A percentile compares a stretch with the other conserved stretches of the same genome.
Evolutionary conservation across 1,284 basidiomycete species (phyloP).

Genomic region (Hortiboletus rubellus): DNA sequence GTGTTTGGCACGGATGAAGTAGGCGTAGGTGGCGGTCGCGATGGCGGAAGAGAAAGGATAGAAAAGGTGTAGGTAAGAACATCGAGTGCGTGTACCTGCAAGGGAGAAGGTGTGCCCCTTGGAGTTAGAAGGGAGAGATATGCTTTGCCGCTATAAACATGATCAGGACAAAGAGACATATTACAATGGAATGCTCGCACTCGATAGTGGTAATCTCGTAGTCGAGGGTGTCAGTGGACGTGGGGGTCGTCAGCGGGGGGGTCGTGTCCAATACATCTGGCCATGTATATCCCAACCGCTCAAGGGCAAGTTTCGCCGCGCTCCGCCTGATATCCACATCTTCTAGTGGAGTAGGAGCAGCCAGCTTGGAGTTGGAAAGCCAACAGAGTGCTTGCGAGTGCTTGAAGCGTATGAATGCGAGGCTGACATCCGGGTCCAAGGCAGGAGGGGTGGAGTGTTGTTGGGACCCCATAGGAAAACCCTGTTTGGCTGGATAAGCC

Average conservation of each 20-base stretch:
- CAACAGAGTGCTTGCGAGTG: constrained; percentile 50
- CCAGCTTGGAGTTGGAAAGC: constrained; percentile 34
- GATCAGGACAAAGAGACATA: constrained; percentile 8
- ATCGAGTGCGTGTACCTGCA: constrained; percentile 66
- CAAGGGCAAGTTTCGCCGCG: constrained; percentile 30
- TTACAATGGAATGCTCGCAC: constrained; percentile 38
- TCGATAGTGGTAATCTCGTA: constrained; percentile 59
- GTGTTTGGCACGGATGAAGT: constrained; percentile 10
- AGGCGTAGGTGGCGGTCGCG: constrained; percentile 32
- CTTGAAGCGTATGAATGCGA: constrained; percentile 45
- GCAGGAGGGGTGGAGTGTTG: not conserved
- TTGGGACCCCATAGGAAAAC: not conserved
- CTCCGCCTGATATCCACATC: constrained; percentile 11
- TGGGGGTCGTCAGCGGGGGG: constrained; percentile 20
- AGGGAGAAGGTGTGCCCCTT: constrained; percentile 52
- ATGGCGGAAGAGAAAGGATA: constrained; percentile 41
- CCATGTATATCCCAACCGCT: constrained; percentile 59
- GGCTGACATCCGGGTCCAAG: constrained; percentile 11
- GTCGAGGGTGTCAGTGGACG: constrained; percentile 48
- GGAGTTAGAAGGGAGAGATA: constrained; percentile 58
- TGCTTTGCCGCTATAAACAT: constrained; percentile 48
- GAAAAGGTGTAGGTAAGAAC: constrained; percentile 73
- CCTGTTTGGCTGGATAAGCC: not conserved
- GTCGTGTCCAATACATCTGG: constrained; percentile 61
- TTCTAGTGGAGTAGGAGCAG: constrained; percentile 7